Evolutionary conservation across 805 yeast genomes (phyloP).

Genomic region (Candida golubevii): DNA sequence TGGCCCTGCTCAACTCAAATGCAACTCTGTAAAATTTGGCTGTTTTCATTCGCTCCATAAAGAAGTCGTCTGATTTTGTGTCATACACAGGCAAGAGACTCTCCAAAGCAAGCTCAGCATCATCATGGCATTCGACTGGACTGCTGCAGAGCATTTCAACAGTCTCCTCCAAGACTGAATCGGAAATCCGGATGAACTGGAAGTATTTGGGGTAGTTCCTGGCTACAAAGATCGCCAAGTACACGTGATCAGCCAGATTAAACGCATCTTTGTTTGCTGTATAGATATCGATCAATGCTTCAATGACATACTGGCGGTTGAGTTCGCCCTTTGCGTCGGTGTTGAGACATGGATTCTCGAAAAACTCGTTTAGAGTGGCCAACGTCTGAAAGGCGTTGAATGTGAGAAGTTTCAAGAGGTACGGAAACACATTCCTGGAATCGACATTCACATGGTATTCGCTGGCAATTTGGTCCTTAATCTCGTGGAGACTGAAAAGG

Average conservation of each 20-base stretch:
- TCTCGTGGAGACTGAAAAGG: constrained; percentile 36
- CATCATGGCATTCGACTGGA: constrained; percentile 38
- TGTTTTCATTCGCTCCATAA: constrained; percentile 49
- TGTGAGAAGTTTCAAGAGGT: constrained; percentile 53
- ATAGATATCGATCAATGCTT: constrained; percentile 60
- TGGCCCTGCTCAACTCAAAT: constrained; percentile 50
- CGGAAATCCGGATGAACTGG: constrained; percentile 76
- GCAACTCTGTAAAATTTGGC: constrained; percentile 59
- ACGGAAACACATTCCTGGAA: constrained; percentile 48
- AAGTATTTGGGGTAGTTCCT: constrained; percentile 79
- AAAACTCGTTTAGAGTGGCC: constrained; percentile 69
- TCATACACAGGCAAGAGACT: constrained; percentile 63
- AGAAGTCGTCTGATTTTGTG: constrained; percentile 48
- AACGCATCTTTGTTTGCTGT: constrained; percentile 28
- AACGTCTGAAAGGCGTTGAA: constrained; percentile 58
- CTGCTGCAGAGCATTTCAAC: constrained; percentile 47
- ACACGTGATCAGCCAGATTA: constrained; percentile 22
- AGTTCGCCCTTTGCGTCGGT: constrained; percentile 48
- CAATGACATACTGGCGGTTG: constrained; percentile 74
- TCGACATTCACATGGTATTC: background rate
- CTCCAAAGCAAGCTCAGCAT: constrained; percentile 73
- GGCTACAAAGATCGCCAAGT: constrained; percentile 66
- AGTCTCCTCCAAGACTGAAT: constrained; percentile 46
- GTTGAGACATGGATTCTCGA: constrained; percentile 75
- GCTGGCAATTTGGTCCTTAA: background rate